phyloP scores from a whole-genome alignment of 306 rosid species.

The Vicia sativa region DNA sequence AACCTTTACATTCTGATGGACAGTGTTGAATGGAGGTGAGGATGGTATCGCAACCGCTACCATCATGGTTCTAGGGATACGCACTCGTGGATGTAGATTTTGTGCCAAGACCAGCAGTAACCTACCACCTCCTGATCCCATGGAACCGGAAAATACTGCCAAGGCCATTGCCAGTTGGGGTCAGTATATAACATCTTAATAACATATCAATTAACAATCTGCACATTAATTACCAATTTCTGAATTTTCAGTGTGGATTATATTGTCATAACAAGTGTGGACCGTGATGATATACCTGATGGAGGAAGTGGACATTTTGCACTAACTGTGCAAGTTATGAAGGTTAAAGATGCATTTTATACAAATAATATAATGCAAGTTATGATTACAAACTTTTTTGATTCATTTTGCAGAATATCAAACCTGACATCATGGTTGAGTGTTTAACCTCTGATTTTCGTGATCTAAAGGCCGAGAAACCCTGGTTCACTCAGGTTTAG shows the following conservation, averaged over 20 bases:
- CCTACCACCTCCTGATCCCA: constrained; percentile 92
- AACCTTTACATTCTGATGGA: constrained; percentile 19
- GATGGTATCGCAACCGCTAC: constrained; percentile 96
- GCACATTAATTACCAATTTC: constrained; percentile 20
- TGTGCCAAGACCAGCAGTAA: constrained; percentile 95
- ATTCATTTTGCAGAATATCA: constrained; percentile 57
- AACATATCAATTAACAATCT: too few species aligned
- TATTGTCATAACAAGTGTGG: constrained; percentile 89
- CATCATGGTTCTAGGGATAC: constrained; percentile 95
- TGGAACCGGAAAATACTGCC: constrained; percentile 90
- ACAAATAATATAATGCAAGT: background rate
- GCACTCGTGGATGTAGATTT: constrained; percentile 95
- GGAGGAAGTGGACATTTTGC: constrained; percentile 99
- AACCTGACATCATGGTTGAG: constrained; percentile 93
- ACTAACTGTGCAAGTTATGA: constrained; percentile 82
- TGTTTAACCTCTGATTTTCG: constrained; percentile 97
- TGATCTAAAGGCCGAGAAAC: constrained; percentile 71
- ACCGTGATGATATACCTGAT: constrained; percentile 95
- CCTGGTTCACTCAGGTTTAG: constrained; percentile 84
- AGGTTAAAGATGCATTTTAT: constrained; percentile 52
- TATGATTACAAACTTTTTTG: background rate
- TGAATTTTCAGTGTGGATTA: constrained; percentile 70
- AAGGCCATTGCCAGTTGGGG: constrained; percentile 91
- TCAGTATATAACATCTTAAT: background rate
- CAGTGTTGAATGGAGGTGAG: constrained; percentile 95